Evolutionary conservation across 2,329 filamentous ascomycete species (phyloP), one percentile per base, ranked within the genome.

Genomic region (Alternaria novae-zelandiae): DNA sequence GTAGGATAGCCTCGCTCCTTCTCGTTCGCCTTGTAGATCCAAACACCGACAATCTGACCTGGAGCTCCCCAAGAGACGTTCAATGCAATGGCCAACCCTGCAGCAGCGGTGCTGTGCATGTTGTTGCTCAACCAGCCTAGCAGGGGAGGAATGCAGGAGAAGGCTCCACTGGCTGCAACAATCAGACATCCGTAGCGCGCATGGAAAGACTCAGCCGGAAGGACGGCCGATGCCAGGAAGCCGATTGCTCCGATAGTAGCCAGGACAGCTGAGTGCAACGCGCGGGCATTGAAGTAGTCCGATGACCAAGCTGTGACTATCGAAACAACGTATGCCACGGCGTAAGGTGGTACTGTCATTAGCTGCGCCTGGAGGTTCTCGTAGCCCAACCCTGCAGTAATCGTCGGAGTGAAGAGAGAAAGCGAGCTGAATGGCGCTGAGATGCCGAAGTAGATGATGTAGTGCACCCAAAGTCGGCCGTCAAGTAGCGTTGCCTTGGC

Each of bases 51-150:
- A 44, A 93, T 92, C 76, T 92, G 90, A 0, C 90, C 90, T 0
- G 90, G 84, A 0, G 89, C 90, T 0, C 89, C 90, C 53, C 91
- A 84, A 2, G 87, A 88, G 15, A 92, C 86, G 66, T 92, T 92
- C 65, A 93, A 79, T 0, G 90, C 90, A 59, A 92, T 90, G 2
- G 90, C 90, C 11, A 93, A 83, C 0, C 90, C 90, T 0, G 87
- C 87, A 0, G 89, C 85, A 0, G 87, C 87, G 0, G 90, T 91
- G 58, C 84, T 88, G 72, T 86, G 87, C 53, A 91, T 82, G 72
- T 93, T 93, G 44, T 87, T 88, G 9, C 87, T 88, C 7, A 92
- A 81, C 90, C 89, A 91, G n/a, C 89, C 89, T 2, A 91, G 82
- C 63, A 93, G 83, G 0, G 90, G 89, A 0, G 90, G 90, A 49